phyloP scores from a whole-genome alignment of 352 stramenopile species.

The Phytophthora litchii region DNA sequence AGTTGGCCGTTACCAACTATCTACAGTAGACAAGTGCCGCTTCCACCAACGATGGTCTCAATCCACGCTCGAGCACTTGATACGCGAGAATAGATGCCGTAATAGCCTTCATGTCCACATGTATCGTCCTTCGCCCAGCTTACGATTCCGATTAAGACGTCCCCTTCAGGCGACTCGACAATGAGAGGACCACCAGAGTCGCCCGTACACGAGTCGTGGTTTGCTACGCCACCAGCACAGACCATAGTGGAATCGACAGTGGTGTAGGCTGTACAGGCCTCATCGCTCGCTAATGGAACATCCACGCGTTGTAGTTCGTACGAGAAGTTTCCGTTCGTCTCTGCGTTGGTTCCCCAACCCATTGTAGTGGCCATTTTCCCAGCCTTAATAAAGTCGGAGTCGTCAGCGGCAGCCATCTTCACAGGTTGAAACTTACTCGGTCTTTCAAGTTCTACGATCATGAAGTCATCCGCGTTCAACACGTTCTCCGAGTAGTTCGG shows the following conservation, averaged over 20 bases:
- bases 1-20: neutral
- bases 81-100: constrained; percentile 58
- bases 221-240: constrained; percentile 45
- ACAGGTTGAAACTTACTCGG: constrained; percentile 41
- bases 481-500: constrained; percentile 19
- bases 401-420: constrained; percentile 26
- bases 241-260: constrained; percentile 48
- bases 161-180: constrained; percentile 16
- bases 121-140: constrained; percentile 49
- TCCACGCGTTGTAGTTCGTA: constrained; percentile 40
- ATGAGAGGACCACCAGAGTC: constrained; percentile 62
- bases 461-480: constrained; percentile 30
- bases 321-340: constrained; percentile 25
- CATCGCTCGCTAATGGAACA: constrained; percentile 39
- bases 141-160: constrained; percentile 49
- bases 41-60: constrained; percentile 10
- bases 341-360: constrained; percentile 35
- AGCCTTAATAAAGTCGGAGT: constrained; percentile 31
- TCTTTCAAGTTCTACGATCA: constrained; percentile 49
- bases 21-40: constrained; percentile 18
- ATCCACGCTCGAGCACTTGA: constrained; percentile 50
- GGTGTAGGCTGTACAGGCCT: constrained; percentile 30
- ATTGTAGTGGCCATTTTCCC: constrained; percentile 38
- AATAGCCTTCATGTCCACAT: constrained; percentile 47
- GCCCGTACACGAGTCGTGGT: constrained; percentile 46